phyloP scores from a whole-genome alignment of 495 filamentous ascomycete species.

The Aspergillus sparsus region DNA sequence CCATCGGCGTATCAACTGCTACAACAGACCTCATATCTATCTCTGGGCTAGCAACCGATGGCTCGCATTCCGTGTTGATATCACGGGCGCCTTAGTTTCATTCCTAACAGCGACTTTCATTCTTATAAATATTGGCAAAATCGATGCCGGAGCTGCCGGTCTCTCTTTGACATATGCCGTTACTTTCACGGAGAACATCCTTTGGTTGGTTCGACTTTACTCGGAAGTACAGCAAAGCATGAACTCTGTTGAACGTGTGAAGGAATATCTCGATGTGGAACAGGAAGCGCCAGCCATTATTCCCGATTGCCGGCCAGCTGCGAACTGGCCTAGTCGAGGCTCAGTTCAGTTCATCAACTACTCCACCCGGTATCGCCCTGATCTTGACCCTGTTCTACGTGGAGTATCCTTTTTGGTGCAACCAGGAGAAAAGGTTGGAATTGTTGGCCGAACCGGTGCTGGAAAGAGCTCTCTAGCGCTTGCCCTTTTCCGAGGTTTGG shows the following conservation, averaged over 20 bases:
- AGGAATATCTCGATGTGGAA: slow-evolving; percentile 95
- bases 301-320: slow-evolving; percentile 71
- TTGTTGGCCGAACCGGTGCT: slow-evolving; percentile 94
- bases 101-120: slow-evolving; percentile 96
- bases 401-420: slow-evolving; percentile 83
- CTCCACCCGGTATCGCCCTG: slow-evolving; percentile 82
- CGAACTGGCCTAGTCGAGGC: slow-evolving; percentile 84
- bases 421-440: slow-evolving; percentile 89
- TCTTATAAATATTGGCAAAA: slow-evolving; percentile 74
- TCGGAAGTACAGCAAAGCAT: slow-evolving; percentile 97
- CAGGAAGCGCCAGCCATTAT: slow-evolving; percentile 84
- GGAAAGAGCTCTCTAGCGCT: slow-evolving; percentile 96
- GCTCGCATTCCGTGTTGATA: slow-evolving; percentile 91
- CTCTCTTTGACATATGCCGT: slow-evolving; percentile 97
- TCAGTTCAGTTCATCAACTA: slow-evolving; percentile 86
- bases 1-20: slow-evolving; percentile 81
- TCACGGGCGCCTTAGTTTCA: slow-evolving; percentile 85
- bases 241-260: slow-evolving; percentile 98
- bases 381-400: slow-evolving; percentile 82
- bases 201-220: slow-evolving; percentile 97
- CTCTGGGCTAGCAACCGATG: slow-evolving; percentile 97
- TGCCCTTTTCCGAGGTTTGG: slow-evolving; percentile 94
- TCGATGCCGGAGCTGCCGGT: slow-evolving; percentile 93
- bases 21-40: slow-evolving; percentile 92
- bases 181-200: slow-evolving; percentile 93